Base-by-base conservation (phyloP, 2,329 filamentous ascomycete species). In the Fusarium abutilonis region DNA sequence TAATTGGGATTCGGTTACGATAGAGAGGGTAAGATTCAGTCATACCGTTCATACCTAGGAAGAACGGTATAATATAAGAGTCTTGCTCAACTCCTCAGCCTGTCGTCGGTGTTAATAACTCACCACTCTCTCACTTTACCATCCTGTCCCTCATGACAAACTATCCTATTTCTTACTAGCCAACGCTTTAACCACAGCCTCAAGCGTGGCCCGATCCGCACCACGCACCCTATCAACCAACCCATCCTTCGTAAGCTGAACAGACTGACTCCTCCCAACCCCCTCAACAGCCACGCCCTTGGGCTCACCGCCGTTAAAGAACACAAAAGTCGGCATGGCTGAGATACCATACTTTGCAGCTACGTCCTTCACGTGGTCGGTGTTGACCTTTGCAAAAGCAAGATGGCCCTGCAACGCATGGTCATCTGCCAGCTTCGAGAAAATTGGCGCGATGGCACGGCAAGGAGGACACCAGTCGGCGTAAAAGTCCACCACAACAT, bases 381-480 rank as follows among this genome's bases (percentile, higher is more conserved):
- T 92, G 77, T 97, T 92, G 74, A 97, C 81, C 84, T 96, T 95
- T 83, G 86, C 88, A 79, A 96, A 96, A 75, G 85, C 83, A 68
- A 89, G 75, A 61, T 84, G 75, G 79, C 85, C 87, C 42, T 51
- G 55, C 2, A 48, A 34, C 9, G 62, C 41, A 34, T 67, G 60
- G 17, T 42, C 46, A 13, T 64, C 69, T 10, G 69, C 72, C 2
- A 70, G 53, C 31, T 59, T 59, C 31, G 70, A 66, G 60, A 96
- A 81, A 59, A 87, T 77, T 49, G 93, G 93, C 26, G 92, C 86
- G 68, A 97, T 94, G 68, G 88, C 84, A 80, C 93, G 96, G 89
- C 93, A 97, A 53, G 93, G 93, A 56, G 92, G 92, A 82, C 93
- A 97, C 93, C 93, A 97, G 66, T 83, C 87, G 50, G 93, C 93